Base-by-base conservation (phyloP, 2,329 filamentous ascomycete species). In the Septoria petroselini region DNA sequence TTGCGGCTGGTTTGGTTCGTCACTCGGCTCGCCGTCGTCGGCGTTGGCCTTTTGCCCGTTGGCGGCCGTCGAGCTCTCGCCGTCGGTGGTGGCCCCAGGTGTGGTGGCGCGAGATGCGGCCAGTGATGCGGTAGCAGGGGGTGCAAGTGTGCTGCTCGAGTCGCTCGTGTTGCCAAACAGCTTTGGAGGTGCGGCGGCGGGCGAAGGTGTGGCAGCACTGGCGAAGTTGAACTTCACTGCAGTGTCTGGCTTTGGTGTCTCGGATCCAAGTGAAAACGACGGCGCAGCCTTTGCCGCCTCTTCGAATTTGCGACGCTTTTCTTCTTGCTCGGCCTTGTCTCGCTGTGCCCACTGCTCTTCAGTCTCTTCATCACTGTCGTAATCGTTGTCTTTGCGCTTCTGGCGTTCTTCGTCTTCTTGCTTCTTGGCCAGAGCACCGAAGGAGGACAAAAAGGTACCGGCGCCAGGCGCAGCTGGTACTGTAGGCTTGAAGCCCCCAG, bases 351-450 rank as follows among this genome's bases (percentile, higher is more conserved):
- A 78, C 39, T 73, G 68, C 21, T 66, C 74, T 54, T 75, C 71
- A 35, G 77, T 73, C 34, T 77, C 74, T 46, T 76, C 73, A 11
- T 77, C 76, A 6, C 74, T 76, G 54, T 78, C 75, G 52, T 73
- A 76, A 17, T 77, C 73, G 42, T 76, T 73, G 3, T 68, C 72
- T 61, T 75, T 76, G 41, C 74, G 71, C 61, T 75, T 75, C 47
- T 67, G 69, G 49, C 71, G 73, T 38, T 72, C 72, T 39, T 71
- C 68, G 37, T 72, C 70, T 40, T 70, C 68, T 25, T 65, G 63
- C 42, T 71, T 65, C 15, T 70, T 68, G 4, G 73, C 68, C 44
- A 64, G 61, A 29, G 55, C 55, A 19, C 68, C 65, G 53, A 76
- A 76, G 3, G 49, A 37, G 18, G 55, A 50, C 23, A 41, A 50